Base-by-base conservation (phyloP, 2,329 filamentous ascomycete genomes). In the Nannizzia gypsea region DNA sequence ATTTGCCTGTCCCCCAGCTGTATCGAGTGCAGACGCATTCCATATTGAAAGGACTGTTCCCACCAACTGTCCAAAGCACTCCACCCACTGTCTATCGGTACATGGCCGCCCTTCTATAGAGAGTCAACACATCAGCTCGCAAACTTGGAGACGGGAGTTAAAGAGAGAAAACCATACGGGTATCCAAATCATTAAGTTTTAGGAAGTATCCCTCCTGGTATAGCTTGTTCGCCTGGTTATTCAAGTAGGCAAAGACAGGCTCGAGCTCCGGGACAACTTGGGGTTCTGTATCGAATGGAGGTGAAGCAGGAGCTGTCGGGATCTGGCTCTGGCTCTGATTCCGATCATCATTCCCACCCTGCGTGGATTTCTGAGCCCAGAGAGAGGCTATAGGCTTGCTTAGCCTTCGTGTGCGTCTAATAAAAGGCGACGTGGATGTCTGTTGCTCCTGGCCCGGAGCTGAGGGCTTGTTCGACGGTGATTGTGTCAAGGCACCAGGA, bases 141-240 rank as follows among this genome's bases (percentile, higher is more conserved):
- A 6, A 13, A n/a, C 9, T 11, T 6, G 3, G 52, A 9, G 9
- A 11, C 6, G 17, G 31, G 34, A 46, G 31, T 26, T 24, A 36
- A n/a, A 31, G 9, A 31, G 9, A 26, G 54, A 56, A 38, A 31
- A 59, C 83, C 89, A 67, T 82, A 96, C 91, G 86, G 59, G 85
- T 86, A 69, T 97, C 95, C 66, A 96, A 85, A 73, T 99, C 93
- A 72, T 96, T 92, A 56, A 99, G 78, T 75, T 97, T 99, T 67
- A 99, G 76, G 66, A 99, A 97, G 70, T 97, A 99, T 40, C 93
- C 93, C 76, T 99, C 93, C 67, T 96, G 91, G 72, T 97, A 99
- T 60, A 97, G 78, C 76, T 97, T 97, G 74, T 96, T 96, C 61
- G 85, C 87, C 73, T 99, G 93, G 74, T 87, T 93, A 76, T 96